These are phyloP conservation scores for Neopestalotiopsis rosae DNA, from an alignment of 2,329 filamentous ascomycete genomes.

Conservation along the genomic window DNA sequence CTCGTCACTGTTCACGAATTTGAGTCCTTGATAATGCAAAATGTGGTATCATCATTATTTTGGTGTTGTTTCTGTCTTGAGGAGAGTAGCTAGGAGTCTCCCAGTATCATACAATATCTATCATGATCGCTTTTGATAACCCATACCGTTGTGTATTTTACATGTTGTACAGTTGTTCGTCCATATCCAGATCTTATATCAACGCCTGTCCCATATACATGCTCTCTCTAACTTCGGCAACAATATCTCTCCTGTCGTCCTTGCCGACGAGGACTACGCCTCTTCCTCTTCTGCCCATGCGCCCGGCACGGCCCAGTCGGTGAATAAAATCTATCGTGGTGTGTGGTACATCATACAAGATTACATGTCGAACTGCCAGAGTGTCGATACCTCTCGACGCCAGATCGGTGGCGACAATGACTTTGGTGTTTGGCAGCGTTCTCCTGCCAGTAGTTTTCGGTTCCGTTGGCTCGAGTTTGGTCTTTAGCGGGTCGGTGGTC, in stretches of 20 bases:
- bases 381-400: slow-evolving; percentile 95
- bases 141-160: neutral
- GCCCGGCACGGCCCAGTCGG: slow-evolving; percentile 85
- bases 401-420: slow-evolving; percentile 92
- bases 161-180: slow-evolving; percentile 9
- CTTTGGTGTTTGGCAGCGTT: slow-evolving; percentile 77
- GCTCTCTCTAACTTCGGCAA: slow-evolving; percentile 88
- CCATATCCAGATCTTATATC: slow-evolving; percentile 57
- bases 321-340: slow-evolving; percentile 99
- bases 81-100: neutral
- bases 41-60: neutral
- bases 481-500: slow-evolving; percentile 44
- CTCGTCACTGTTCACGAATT: neutral
- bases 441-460: slow-evolving; percentile 41
- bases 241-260: slow-evolving; percentile 86
- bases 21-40: neutral
- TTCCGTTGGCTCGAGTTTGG: slow-evolving; percentile 14
- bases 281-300: slow-evolving; percentile 89
- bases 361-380: slow-evolving; percentile 85
- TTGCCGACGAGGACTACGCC: slow-evolving; percentile 91
- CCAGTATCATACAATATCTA: slow-evolving; percentile 3
- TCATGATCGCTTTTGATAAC: neutral
- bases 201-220: slow-evolving; percentile 84
- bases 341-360: slow-evolving; percentile 97
- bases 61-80: neutral